Base-by-base conservation (phyloP, 164 flowering plant genomes). In the Paratinospora sagittata region DNA sequence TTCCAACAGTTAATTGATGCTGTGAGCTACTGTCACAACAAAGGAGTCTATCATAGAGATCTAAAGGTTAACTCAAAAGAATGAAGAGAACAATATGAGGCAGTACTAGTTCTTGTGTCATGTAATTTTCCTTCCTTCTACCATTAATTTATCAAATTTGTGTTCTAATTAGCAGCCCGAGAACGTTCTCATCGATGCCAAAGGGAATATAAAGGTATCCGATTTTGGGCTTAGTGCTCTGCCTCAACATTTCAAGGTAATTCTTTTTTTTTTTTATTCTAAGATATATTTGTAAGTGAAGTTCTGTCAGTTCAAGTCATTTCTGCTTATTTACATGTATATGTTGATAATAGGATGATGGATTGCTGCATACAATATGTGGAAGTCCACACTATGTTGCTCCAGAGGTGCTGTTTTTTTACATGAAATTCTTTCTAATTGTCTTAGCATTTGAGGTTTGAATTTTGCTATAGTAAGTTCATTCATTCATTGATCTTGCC, bases 361-460 rank as follows among this genome's bases (percentile, higher is more conserved):
- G 99, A 0, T 83, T 95, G 64, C 81, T 92, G 67, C 99, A 95
- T 78, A 95, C 99, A 69, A 90, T 96, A 41, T 95, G 99, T 67
- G 99, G 99, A 76, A 96, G 93, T 77, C 99, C 99, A 17, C 88
- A 92, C 77, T 96, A 93, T 76, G 97, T 96, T 81, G 99, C 99
- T 3, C 98, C 99, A 3, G 99, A 96, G 85, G 82, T 81, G 52
- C 45, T 64, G 63, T 39, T 67, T 58, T 19, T 39, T 37, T 45
- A 11, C 19, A 30, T 27, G 16, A 16, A 6, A 63, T 9, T 61
- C 36, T 45, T 23, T 19, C 13, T 19, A 21, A 19, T 14, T 72
- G 34, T 58, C 57, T 27, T 6, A 13, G 21, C n/a, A 33, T 10
- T 30, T 21, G 61, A 26, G 26, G n/a, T 12, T 43, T 73, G 39